A percentile compares a stretch with the other conserved stretches of the same genome.
phyloP scores from a whole-genome alignment of 805 yeast species.

The Dipodascus albidus region DNA sequence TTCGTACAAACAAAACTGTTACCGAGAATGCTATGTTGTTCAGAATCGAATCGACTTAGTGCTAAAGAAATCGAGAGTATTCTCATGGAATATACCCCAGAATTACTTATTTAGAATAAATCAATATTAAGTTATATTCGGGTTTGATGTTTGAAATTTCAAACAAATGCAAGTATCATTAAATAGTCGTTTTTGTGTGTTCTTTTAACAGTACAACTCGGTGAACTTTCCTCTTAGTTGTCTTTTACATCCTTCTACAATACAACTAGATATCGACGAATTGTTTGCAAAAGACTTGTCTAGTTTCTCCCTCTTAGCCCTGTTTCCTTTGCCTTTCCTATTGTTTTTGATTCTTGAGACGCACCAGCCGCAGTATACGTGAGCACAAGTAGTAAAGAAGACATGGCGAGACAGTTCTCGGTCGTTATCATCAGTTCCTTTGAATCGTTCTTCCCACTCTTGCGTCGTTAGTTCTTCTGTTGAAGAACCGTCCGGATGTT shows the following conservation, averaged over 20 bases:
- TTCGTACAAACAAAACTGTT: background rate
- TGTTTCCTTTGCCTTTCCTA: background rate
- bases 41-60: background rate
- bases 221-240: background rate
- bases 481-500: background rate
- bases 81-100: background rate
- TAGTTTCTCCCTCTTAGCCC: background rate
- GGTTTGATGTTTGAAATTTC: background rate
- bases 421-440: slow-evolving; percentile 39
- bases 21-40: background rate
- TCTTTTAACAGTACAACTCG: background rate
- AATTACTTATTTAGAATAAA: too few species aligned
- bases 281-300: background rate
- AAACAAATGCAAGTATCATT: background rate
- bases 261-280: background rate
- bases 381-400: slow-evolving; percentile 67
- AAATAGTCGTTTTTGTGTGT: background rate
- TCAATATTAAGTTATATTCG: background rate
- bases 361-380: slow-evolving; percentile 65
- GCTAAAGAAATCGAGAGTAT: background rate
- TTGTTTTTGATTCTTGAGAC: background rate
- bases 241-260: background rate
- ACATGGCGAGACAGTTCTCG: slow-evolving; percentile 51
- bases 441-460: background rate
- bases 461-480: background rate